Base-by-base conservation (phyloP, 768 basidiomycete genomes). In the Jaapia argillacea region DNA sequence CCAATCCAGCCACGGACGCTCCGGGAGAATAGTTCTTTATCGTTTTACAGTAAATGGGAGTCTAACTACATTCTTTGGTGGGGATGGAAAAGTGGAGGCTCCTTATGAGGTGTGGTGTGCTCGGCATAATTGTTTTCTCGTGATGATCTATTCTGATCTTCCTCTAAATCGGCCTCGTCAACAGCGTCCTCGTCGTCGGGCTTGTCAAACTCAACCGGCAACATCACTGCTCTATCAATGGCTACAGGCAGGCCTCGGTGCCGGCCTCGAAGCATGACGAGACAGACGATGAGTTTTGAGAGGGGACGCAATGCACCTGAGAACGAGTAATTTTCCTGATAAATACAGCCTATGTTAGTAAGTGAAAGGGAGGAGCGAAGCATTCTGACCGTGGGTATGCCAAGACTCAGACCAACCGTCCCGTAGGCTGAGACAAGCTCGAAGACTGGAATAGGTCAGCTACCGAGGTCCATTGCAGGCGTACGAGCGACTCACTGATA, bases 251-350 rank as follows among this genome's bases (percentile, higher is more conserved):
- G 65, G 27, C 89, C 88, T 38, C 92, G 81, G 60, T 97, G 92
- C 10, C 90, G 76, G 5, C 92, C 91, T 45, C 96, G 85, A 48
- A 99, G 72, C 89, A 98, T 98, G 51, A 98, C 90, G 6, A 75
- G 59, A 55, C 79, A 81, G 22, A 97, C 52, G 45, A 98, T 79
- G 26, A 98, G 71, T 60, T 98, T 98, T 0, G 91, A 92, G 4
- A 96, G 61, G 0, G 83, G 75, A 12, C 71, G 67, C 46, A 93
- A 79, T 6, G 81, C 76, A 2, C 90, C 93, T 4, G 77, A 76
- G 43, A 97, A 73, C 0, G 87, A 88, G 53, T 77, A 88, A 56
- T 85, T 84, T 57, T 75, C 70, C 91, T 96, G 49, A 3, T 21
- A 21, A 3, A 26, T 5, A 41, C 24, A 12, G 24, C 42, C 10